Base-by-base conservation (phyloP, 345 rosid species). In the Capsella bursapastoris region DNA sequence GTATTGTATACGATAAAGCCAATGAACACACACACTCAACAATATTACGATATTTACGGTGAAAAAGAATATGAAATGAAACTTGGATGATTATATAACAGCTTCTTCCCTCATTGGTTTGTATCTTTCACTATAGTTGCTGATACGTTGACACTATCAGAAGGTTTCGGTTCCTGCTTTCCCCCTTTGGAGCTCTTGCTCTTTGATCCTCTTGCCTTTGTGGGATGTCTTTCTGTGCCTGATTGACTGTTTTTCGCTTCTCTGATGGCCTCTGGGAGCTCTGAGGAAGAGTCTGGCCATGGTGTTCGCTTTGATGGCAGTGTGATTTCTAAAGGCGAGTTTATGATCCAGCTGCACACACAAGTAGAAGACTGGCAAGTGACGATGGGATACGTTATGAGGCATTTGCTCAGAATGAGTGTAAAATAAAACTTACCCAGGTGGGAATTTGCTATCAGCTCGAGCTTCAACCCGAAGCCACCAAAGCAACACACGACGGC, bases 391-490 rank as follows among this genome's bases (percentile, higher is more conserved):
- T 51, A 41, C 60, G 49, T 43, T 27, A 68, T 50, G 27, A 31
- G 57, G 35, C 6, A 15, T 45, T 34, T 35, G 32, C 14, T 41
- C n/a, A 37, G 43, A 49, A 14, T 2, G 49, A 55, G 8, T 31
- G 41, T 57, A 45, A 18, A 49, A 37, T 0, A 69, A 35, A 25
- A 48, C 63, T 57, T 32, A 92, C 99, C 93, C 90, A 16, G 95
- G 89, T 64, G 99, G 98, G 76, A 92, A 96, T 74, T 88, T 92
- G 89, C 99, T 96, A 71, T 96, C 98, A 25, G 88, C 84, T 47
- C 97, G 90, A 74, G 99, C 99, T 86, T 96, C 99, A 61, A 92
- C 98, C 10, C 99, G 96, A 57, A 96, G 91, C 99, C 99, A 96
- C 99, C 99, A 96, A 7, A 92, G 82, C 82, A 96, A 71, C 51